phyloP scores from a whole-genome alignment of 306 rosid genomes.

The Morella rubra region DNA sequence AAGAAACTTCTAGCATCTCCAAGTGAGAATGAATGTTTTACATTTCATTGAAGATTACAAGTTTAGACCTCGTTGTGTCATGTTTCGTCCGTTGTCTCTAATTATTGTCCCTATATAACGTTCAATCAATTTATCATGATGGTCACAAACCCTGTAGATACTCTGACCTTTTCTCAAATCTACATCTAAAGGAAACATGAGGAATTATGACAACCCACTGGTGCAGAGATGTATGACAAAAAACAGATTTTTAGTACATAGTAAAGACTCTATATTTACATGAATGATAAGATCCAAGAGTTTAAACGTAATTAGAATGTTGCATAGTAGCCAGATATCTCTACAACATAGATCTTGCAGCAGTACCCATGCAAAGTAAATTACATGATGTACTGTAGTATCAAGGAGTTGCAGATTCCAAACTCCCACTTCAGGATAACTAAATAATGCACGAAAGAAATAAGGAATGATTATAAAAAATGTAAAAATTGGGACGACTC shows the following conservation, averaged over 20 bases:
- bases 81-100: neutral
- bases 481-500: neutral
- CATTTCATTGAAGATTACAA: neutral
- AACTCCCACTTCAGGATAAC: neutral
- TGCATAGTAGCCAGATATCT: neutral
- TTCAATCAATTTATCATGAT: neutral
- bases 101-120: neutral
- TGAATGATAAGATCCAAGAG: neutral
- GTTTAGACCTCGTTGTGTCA: neutral
- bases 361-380: neutral
- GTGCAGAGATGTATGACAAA: neutral
- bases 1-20: neutral
- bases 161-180: neutral
- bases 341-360: neutral
- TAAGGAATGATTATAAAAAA: neutral
- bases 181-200: neutral
- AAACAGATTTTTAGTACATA: neutral
- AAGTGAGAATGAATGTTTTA: neutral
- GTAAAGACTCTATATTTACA: neutral
- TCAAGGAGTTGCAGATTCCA: neutral
- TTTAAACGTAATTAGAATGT: neutral
- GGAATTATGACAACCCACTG: conserved; percentile 1
- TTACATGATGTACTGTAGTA: neutral
- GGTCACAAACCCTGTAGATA: neutral
- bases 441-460: neutral